Base-by-base conservation (phyloP, 2,329 filamentous ascomycete species). In the Alternaria alternata region DNA sequence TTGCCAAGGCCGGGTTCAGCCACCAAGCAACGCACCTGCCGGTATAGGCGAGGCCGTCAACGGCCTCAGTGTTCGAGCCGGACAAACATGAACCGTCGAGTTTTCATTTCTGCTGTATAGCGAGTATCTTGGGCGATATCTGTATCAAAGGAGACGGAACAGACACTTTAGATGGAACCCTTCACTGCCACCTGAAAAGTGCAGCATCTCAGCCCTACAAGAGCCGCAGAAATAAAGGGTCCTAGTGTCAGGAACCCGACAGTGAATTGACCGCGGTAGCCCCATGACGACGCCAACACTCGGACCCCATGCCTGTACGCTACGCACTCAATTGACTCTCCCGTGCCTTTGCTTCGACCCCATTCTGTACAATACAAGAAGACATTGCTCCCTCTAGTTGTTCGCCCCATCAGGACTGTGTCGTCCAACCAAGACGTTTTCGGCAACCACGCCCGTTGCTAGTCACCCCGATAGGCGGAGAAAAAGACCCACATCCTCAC, bases 401-500 rank as follows among this genome's bases (percentile, higher is more conserved):
- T 53, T 44, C 47, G 57, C 58, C 51, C 54, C 58, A 43, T 53
- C 30, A 51, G 61, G 46, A 56, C 58, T 48, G 54, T 55, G 30
- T 32, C 34, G 51, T 54, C 65, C 65, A 66, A 61, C 65, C 56
- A 42, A 20, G 53, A 61, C 65, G 48, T 44, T 60, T 65, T 64
- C 59, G 59, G 64, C 56, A 54, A 53, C 52, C 65, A 68, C 65
- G 64, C 65, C 57, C 53, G 57, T 49, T 48, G 43, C 51, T 55
- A 44, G 38, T 39, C 42, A 28, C 32, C 58, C 38, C 61, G 49
- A 68, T 68, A 66, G 63, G 65, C 55, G 59, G 65, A 66, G 56
- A 54, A 57, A 63, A 61, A 57, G 65, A 61, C 65, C 65, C 65
- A 66, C 65, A 54, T 43, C 42, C 41, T 62, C 54, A 54, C 52